These are phyloP conservation scores for Globisporangium barbulae DNA, from an alignment of 352 stramenopile genomes.

Conservation along the genomic window DNA sequence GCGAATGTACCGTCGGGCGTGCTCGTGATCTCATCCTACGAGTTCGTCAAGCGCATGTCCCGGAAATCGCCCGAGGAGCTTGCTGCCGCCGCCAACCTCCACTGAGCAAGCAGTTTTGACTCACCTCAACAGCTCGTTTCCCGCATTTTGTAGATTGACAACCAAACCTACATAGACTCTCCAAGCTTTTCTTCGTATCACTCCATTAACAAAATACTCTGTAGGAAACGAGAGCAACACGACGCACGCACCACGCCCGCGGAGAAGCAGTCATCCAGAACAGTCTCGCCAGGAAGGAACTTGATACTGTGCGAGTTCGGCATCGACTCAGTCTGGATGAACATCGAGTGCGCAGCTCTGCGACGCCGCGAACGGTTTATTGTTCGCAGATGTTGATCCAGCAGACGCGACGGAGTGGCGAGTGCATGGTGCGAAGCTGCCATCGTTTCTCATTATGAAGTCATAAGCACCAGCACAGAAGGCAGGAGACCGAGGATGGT, in stretches of 20 bases:
- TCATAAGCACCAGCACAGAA: too few species aligned
- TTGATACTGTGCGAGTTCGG: conserved; percentile 98
- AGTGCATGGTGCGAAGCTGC: conserved; percentile 15
- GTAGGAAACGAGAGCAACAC: not conserved
- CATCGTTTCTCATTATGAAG: too few species aligned
- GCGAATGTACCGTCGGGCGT: conserved; percentile 81
- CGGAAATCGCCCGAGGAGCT: conserved; percentile 46
- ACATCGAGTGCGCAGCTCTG: conserved; percentile 87
- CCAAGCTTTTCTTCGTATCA: too few species aligned
- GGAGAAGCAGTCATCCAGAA: conserved; percentile 88
- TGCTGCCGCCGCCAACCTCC: not conserved
- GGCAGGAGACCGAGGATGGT: too few species aligned
- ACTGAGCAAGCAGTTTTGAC: not conserved
- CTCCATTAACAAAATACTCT: too few species aligned
- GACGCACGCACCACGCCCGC: conserved; percentile 52
- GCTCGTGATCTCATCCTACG: conserved; percentile 86
- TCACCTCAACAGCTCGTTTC: not conserved
- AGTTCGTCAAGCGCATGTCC: conserved; percentile 88
- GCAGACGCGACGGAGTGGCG: conserved; percentile 8
- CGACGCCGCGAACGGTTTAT: conserved; percentile 6
- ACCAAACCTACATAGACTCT: conserved; percentile 1
- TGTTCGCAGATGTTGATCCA: too few species aligned
- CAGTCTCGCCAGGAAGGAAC: conserved; percentile 91
- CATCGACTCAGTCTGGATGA: conserved; percentile 98
- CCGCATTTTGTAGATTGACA: conserved; percentile 1